Conservation (phyloP, 257 asterid genomes). For the Solanum neorickii region DNA sequence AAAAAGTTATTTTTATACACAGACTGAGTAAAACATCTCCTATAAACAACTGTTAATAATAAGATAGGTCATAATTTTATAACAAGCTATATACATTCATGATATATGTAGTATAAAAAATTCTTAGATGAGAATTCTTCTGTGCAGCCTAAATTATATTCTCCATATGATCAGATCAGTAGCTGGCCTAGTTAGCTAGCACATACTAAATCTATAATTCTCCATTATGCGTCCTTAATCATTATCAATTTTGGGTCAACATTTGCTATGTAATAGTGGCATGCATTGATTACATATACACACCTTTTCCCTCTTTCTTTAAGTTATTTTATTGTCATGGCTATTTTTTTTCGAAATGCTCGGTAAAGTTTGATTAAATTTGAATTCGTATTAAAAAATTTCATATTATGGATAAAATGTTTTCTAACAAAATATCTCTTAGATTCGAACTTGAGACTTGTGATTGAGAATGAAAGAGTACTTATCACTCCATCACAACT, state of each 20-base stretch:
- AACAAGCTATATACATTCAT: not conserved
- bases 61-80: not conserved
- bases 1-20: not conserved
- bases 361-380: too few relatives aligned
- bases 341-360: not conserved
- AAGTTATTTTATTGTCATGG: not conserved
- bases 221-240: conserved; percentile 33
- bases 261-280: conserved; percentile 34
- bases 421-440: too few relatives aligned
- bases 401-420: too few relatives aligned
- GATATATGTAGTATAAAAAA: too few relatives aligned
- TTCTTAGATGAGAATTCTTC: not conserved
- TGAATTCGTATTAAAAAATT: too few relatives aligned
- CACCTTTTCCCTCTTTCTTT: conserved; percentile 5
- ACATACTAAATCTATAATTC: not conserved
- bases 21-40: not conserved
- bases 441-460: too few relatives aligned
- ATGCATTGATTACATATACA: conserved; percentile 26
- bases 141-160: not conserved
- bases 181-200: not conserved
- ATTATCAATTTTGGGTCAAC: conserved; percentile 37
- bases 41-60: not conserved
- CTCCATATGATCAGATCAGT: not conserved
- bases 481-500: not conserved
- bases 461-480: too few relatives aligned